phyloP scores from a whole-genome alignment of 306 rosid species.

The Fragaria vesca region DNA sequence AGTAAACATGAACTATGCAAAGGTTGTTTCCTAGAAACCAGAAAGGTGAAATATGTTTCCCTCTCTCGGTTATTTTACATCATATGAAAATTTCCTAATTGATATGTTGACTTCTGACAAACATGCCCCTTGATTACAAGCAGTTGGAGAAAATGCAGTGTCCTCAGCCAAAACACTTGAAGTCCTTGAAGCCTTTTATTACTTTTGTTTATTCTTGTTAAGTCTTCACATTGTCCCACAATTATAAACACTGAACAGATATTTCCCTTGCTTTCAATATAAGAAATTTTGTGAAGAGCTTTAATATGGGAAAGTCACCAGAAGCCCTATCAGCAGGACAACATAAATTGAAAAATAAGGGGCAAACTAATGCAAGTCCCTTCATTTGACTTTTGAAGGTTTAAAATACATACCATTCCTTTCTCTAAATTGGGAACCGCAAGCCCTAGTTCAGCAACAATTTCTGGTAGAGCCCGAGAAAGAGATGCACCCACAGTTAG shows the following conservation, averaged over 20 bases:
- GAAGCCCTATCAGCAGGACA: neutral
- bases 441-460: slow-evolving; percentile 68
- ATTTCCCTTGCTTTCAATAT: neutral
- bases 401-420: slow-evolving; percentile 61
- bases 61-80: neutral
- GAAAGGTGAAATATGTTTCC: neutral
- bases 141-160: too few species aligned
- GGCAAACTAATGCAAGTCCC: neutral
- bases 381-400: slow-evolving; percentile 16
- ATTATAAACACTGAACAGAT: neutral
- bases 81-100: neutral
- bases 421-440: slow-evolving; percentile 86
- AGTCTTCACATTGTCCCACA: neutral
- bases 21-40: neutral
- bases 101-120: neutral
- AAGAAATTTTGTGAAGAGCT: neutral
- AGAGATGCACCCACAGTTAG: slow-evolving; percentile 80
- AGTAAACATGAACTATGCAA: neutral
- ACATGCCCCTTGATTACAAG: neutral
- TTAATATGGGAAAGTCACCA: neutral
- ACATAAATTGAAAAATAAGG: neutral
- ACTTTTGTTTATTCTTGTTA: neutral
- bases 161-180: neutral
- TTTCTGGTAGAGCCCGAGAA: slow-evolving; percentile 75
- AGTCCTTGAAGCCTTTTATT: neutral